These are phyloP conservation scores for Sphaerulina populicola DNA, from an alignment of 2,329 filamentous ascomycete genomes.

Conservation along the genomic window DNA sequence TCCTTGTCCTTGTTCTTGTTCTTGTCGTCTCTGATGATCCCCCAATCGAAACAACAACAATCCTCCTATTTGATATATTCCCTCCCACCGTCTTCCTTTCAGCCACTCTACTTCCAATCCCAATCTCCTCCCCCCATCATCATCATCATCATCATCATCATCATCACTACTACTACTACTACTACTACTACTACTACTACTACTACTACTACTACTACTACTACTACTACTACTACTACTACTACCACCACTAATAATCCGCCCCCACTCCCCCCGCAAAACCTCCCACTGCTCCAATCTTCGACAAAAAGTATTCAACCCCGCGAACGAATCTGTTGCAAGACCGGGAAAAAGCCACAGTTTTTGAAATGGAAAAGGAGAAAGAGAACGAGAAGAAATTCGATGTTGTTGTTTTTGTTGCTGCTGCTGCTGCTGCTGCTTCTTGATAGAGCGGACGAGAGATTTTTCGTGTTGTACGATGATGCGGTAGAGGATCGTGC, in stretches of 20 bases:
- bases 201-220: too few relatives aligned
- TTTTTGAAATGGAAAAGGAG: too few relatives aligned
- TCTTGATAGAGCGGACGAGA: conserved; percentile 25
- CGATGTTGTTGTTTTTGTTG: too few relatives aligned
- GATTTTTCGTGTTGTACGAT: conserved; percentile 26
- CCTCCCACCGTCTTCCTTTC: conserved; percentile 26
- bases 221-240: too few relatives aligned
- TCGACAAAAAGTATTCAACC: conserved; percentile 17
- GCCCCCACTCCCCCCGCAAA: too few relatives aligned
- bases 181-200: too few relatives aligned
- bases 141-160: too few relatives aligned
- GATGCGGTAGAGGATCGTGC: conserved; percentile 23
- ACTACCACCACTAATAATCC: too few relatives aligned
- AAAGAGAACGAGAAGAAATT: too few relatives aligned
- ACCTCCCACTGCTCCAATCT: conserved; percentile 11
- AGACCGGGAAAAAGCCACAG: conserved; percentile 28
- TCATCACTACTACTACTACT: too few relatives aligned
- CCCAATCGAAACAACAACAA: conserved; percentile 29
- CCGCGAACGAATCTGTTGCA: conserved; percentile 17
- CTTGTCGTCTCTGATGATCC: conserved; percentile 14
- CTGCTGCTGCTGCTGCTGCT: too few relatives aligned
- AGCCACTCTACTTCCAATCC: conserved; percentile 28
- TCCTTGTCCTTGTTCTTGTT: too few relatives aligned
- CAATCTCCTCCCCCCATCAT: not conserved
- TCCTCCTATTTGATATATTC: conserved; percentile 28